These are phyloP conservation scores for Sclerotinia minor DNA, from an alignment of 2,329 filamentous ascomycete genomes.

Conservation along the genomic window DNA sequence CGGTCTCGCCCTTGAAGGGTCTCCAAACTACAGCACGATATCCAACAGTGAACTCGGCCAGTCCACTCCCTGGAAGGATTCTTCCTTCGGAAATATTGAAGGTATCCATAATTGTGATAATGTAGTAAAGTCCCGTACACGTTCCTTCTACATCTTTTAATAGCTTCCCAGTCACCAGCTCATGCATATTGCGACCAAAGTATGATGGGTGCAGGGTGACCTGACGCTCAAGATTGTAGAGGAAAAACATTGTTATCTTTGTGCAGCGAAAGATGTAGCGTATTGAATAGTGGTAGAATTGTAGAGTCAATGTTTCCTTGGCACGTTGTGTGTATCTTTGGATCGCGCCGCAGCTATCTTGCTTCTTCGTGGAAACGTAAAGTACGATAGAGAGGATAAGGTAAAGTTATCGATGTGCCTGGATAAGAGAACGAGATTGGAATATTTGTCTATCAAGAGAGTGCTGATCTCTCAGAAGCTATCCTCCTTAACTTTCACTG, in stretches of 20 bases:
- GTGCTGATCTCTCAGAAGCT: background rate
- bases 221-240: conserved; percentile 92
- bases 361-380: background rate
- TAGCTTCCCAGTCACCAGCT: conserved; percentile 85
- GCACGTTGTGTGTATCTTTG: background rate
- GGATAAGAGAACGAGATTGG: background rate
- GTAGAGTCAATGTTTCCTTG: conserved; percentile 5
- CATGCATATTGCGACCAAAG: conserved; percentile 90
- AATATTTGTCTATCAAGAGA: conserved; percentile 12
- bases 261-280: conserved; percentile 1
- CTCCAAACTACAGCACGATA: conserved; percentile 97
- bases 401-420: background rate
- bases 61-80: conserved; percentile 85
- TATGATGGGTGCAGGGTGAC: conserved; percentile 96
- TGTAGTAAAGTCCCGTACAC: conserved; percentile 93
- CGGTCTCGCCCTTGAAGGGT: conserved; percentile 96
- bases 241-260: conserved; percentile 78
- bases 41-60: conserved; percentile 91
- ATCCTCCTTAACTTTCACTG: conserved; percentile 8
- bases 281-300: conserved; percentile 9
- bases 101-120: conserved; percentile 96
- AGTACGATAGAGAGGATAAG: background rate
- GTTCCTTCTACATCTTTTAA: conserved; percentile 93
- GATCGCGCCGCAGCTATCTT: background rate
- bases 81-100: conserved; percentile 92